These are phyloP conservation scores for Amyloporia xantha DNA, from an alignment of 768 basidiomycete species.

Conservation along the genomic window DNA sequence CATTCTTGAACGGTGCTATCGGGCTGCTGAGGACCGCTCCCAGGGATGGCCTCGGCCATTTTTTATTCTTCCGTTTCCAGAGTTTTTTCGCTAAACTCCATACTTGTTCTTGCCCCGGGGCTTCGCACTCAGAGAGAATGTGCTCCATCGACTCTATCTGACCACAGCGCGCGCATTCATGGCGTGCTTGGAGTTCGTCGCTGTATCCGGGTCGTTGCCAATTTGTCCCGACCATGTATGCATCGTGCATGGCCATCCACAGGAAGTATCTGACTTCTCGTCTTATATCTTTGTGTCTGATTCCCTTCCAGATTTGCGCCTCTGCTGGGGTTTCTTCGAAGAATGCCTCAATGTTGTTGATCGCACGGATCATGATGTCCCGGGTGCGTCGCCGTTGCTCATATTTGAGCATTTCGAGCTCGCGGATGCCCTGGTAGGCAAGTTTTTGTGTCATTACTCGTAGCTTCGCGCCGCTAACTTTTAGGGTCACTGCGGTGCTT, in stretches of 20 bases:
- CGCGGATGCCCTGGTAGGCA: neutral
- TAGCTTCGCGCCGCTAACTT: neutral
- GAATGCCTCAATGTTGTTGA: no score
- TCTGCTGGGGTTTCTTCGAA: neutral
- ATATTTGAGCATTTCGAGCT: neutral
- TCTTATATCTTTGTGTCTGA: neutral
- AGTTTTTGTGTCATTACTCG: neutral
- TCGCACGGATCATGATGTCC: no score
- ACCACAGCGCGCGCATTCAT: slow-evolving; percentile 9
- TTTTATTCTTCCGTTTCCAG: neutral
- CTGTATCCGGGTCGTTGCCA: slow-evolving; percentile 17
- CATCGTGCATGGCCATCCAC: slow-evolving; percentile 8
- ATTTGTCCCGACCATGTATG: slow-evolving; percentile 5
- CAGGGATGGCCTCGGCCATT: neutral
- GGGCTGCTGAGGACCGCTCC: neutral
- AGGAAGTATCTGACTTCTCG: slow-evolving; percentile 1
- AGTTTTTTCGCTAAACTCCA: neutral
- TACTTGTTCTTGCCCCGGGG: neutral
- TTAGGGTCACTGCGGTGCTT: no score
- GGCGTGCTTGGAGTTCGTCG: neutral
- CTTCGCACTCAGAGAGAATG: slow-evolving; percentile 13
- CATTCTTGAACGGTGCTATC: neutral
- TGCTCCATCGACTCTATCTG: slow-evolving; percentile 15
- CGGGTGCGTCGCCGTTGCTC: no score
- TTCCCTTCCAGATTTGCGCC: neutral